Evolutionary conservation across 106 monocot species (phyloP), one percentile per base, ranked within the genome.

Genomic region (Allium cepa): DNA sequence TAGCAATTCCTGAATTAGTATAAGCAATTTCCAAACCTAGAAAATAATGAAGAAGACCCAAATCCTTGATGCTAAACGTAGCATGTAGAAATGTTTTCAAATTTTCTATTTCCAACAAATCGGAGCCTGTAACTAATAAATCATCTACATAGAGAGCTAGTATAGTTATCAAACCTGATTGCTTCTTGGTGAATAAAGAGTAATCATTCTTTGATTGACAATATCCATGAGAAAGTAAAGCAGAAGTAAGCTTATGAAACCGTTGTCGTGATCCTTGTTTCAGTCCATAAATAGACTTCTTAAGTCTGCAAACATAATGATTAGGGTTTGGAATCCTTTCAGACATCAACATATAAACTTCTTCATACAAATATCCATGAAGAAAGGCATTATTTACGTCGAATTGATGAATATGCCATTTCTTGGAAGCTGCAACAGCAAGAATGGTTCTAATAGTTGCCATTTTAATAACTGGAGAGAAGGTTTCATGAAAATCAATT

Each of bases 371-470:
- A 10, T 62, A 0, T 4, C 13, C 62, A 62, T 62, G 27, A 22
- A 62, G 45, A 26, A 62, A 62, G 26, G 62, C 62, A 26, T 62
- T 62, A 10, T 62, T 7, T 4, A 62, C 62, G 17, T 62, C 62
- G 4, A 22, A 8, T 28, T 62, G 62, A 10, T 62, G 27, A 15
- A 62, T 10, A 28, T 7, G 62, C 62, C 62, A 62, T 10, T 13
- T 36, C 10, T 28, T 22, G 7, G 5, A 10, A 8, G 62, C 62
- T 28, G 26, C 62, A 26, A 62, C 13, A 8, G 62, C 17, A 26
- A 62, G 27, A 8, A 62, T 8, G 13, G 22, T 22, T 22, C 62
- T 10, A 8, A 62, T 13, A 62, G 62, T 26, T 22, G 45, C 0
- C 10, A 62, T 22, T 28, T 62, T 62, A 36, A 36, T 36, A 62